A percentile compares a stretch with the other conserved stretches of the same genome.
These are phyloP conservation scores for Neurospora intermedia DNA, from an alignment of 495 filamentous ascomycete genomes.

Conservation along the genomic window DNA sequence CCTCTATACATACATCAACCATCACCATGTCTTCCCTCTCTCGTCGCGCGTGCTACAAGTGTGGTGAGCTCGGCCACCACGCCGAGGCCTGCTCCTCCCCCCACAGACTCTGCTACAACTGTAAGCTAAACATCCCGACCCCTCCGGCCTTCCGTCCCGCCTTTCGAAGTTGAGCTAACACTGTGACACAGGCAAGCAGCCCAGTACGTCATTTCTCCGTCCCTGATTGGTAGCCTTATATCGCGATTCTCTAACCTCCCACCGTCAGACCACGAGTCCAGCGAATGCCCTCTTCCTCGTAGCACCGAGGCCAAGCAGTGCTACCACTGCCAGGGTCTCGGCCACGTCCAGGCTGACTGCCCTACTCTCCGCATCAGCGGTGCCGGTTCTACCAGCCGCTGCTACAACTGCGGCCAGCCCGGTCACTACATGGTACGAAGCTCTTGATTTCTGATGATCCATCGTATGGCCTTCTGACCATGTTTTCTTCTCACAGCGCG, in stretches of 20 bases:
- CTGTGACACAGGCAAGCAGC: conserved; percentile 60
- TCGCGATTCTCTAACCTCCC: conserved; percentile 22
- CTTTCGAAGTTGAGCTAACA: conserved; percentile 4
- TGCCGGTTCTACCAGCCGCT: conserved; percentile 64
- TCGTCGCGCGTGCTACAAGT: conserved; percentile 99
- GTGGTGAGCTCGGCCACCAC: conserved; percentile 98
- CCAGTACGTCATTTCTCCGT: conserved; percentile 44
- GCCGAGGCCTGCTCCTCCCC: conserved; percentile 96
- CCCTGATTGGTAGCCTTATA: conserved; percentile 4
- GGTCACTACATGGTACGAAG: conserved; percentile 63
- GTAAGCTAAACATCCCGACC: conserved; percentile 30
- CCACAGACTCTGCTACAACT: conserved; percentile 99
- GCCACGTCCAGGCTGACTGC: conserved; percentile 98
- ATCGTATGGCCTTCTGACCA: conserved; percentile 8
- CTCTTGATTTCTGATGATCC: background rate
- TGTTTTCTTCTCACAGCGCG: conserved; percentile 44
- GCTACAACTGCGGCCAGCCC: conserved; percentile 89
- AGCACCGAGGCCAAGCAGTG: conserved; percentile 99
- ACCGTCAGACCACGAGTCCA: conserved; percentile 84
- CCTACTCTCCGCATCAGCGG: conserved; percentile 90
- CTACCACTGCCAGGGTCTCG: conserved; percentile 98
- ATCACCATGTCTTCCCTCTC: conserved; percentile 78
- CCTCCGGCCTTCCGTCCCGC: background rate
- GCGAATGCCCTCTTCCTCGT: conserved; percentile 88
- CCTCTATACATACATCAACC: background rate